Evolutionary conservation across 2,329 filamentous ascomycete genomes (phyloP), one percentile per base, ranked within the genome.

Genomic region (Orbilia oligospora): DNA sequence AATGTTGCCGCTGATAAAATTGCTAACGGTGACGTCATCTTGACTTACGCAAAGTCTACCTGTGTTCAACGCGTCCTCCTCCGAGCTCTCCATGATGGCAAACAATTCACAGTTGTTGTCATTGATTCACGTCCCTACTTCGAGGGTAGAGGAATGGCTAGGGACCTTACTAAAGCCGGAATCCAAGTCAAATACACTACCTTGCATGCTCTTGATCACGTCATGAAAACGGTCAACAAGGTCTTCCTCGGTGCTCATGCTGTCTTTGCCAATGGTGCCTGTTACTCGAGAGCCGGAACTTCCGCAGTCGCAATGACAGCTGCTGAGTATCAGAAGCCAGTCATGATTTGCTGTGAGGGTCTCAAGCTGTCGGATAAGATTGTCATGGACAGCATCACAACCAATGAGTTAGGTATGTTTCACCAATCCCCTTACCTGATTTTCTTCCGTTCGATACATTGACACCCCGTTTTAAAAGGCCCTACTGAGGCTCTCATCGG

Each of bases 281-380:
- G 99, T 81, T 97, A 97, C 84, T 95, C 92, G 3, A 90, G 94
- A 20, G 90, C 93, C 9, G 96, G 96, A 78, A 97, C 94, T 2
- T 93, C 93, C 24, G 89, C 96, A 76, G 89, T 98, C 9, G 94
- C 95, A 18, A 92, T 96, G 87, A 90, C 92, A 49, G 95, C 94
- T 5, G 90, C 91, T 65, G 90, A 92, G 71, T 87, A 90, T 20
- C 91, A 91, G 73, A 89, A 94, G 44, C 92, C 93, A 0, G 93
- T 98, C 75, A 91, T 97, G 38, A 93, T 97, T 2, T 92, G 97
- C 76, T 97, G 93, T 84, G 95, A 98, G 86, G 96, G 92, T 3
- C 91, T 98, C 86, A 99, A 98, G 85, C 97, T 98, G 84, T 92
- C 96, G 82, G 91, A 93, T 82, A 91, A 93, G 73, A 93, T 97